Conservation (phyloP, 805 yeast species). For the Wickerhamomyces queroliae region DNA sequence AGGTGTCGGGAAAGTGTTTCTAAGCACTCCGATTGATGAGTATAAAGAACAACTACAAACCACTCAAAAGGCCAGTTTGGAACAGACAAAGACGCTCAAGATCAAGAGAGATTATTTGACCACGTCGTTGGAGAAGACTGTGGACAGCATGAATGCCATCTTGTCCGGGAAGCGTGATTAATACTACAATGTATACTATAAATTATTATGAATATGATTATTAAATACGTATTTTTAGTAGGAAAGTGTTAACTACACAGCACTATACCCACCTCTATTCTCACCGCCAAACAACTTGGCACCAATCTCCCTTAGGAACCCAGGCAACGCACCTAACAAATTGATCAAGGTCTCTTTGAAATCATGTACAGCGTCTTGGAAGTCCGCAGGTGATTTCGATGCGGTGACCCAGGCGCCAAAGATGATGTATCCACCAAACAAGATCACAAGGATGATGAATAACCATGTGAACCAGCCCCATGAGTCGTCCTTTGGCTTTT, state of each 20-base stretch:
- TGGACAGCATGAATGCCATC: conserved; percentile 50
- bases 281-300: conserved; percentile 59
- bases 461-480: conserved; percentile 85
- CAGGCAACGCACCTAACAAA: conserved; percentile 53
- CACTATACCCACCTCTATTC: conserved; percentile 86
- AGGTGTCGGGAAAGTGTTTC: conserved; percentile 76
- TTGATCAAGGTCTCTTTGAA: conserved; percentile 63
- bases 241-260: conserved; percentile 47
- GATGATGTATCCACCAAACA: conserved; percentile 64
- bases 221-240: background rate
- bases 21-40: conserved; percentile 34
- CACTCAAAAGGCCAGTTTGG: conserved; percentile 51
- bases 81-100: conserved; percentile 50
- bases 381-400: conserved; percentile 59
- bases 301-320: conserved; percentile 60
- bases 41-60: conserved; percentile 43
- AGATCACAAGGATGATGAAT: conserved; percentile 66
- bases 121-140: conserved; percentile 71
- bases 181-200: background rate
- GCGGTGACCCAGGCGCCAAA: conserved; percentile 74
- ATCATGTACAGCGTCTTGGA: conserved; percentile 69
- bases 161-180: conserved; percentile 15
- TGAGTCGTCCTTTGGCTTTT: conserved; percentile 27
- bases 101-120: conserved; percentile 71
- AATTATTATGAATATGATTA: background rate